Conservation (phyloP, 495 filamentous ascomycete genomes). For the Amphirosellinia nigrospora region DNA sequence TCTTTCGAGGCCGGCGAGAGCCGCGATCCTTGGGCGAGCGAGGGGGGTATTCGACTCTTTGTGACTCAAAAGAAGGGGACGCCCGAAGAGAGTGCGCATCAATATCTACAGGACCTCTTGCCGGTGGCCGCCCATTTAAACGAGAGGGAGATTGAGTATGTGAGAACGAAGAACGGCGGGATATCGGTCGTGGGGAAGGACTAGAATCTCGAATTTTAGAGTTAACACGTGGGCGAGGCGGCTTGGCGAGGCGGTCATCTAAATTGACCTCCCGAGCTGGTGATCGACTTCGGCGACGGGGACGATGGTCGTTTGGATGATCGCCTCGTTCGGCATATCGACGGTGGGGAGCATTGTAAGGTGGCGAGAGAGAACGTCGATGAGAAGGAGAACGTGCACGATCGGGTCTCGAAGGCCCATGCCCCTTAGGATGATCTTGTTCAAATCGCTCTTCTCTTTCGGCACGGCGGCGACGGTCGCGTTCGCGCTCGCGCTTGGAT, state of each 20-base stretch:
- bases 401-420: conserved; percentile 25
- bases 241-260: conserved; percentile 27
- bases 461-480: conserved; percentile 37
- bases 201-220: conserved; percentile 36
- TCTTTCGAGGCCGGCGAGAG: conserved; percentile 40
- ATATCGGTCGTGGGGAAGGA: conserved; percentile 34
- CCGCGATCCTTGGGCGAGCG: conserved; percentile 38
- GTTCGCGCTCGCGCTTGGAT: conserved; percentile 40
- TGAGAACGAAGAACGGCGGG: conserved; percentile 46
- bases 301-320: conserved; percentile 25
- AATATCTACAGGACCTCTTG: conserved; percentile 42
- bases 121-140: conserved; percentile 40
- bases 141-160: conserved; percentile 42
- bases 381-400: conserved; percentile 26
- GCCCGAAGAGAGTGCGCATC: conserved; percentile 45
- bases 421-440: conserved; percentile 30
- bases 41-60: conserved; percentile 39
- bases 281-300: conserved; percentile 42
- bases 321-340: conserved; percentile 34
- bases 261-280: conserved; percentile 33
- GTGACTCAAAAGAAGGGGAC: conserved; percentile 39
- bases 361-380: conserved; percentile 35
- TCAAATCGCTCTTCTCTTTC: conserved; percentile 34
- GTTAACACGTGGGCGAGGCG: conserved; percentile 28
- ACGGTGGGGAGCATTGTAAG: conserved; percentile 30